Conservation (phyloP, 139 green algal species). For the Coccomyxa sp. region DNA sequence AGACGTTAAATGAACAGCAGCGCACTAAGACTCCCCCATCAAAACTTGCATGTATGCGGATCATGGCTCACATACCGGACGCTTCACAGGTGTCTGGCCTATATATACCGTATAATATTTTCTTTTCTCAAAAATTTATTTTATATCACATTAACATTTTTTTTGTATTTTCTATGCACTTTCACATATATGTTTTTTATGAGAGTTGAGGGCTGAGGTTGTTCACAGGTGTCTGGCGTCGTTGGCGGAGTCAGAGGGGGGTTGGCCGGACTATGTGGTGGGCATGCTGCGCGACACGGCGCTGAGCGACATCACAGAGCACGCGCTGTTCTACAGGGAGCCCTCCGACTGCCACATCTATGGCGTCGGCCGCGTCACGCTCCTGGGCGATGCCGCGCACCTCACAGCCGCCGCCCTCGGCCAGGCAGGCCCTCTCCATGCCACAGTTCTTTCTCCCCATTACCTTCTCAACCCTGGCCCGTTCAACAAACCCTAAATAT, state of each 20-base stretch:
- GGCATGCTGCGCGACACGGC: not conserved
- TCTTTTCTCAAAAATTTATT: not conserved
- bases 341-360: not conserved
- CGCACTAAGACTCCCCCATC: too few species aligned
- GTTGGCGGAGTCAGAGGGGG: not conserved
- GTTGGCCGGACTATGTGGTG: not conserved
- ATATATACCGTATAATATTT: not conserved
- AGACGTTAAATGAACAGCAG: too few species aligned
- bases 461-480: too few species aligned
- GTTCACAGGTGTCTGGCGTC: not conserved
- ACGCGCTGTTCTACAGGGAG: not conserved
- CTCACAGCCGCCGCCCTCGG: slow-evolving; percentile 1
- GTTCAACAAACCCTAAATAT: too few species aligned
- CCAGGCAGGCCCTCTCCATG: not conserved
- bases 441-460: too few species aligned
- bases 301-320: not conserved
- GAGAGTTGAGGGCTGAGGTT: not conserved
- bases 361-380: not conserved
- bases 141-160: not conserved
- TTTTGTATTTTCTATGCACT: not conserved
- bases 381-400: slow-evolving; percentile 3
- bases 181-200: not conserved
- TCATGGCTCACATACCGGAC: too few species aligned
- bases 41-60: too few species aligned
- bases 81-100: too few species aligned